These are phyloP conservation scores for Salix dunnii DNA, from an alignment of 345 rosid species.

Conservation along the genomic window DNA sequence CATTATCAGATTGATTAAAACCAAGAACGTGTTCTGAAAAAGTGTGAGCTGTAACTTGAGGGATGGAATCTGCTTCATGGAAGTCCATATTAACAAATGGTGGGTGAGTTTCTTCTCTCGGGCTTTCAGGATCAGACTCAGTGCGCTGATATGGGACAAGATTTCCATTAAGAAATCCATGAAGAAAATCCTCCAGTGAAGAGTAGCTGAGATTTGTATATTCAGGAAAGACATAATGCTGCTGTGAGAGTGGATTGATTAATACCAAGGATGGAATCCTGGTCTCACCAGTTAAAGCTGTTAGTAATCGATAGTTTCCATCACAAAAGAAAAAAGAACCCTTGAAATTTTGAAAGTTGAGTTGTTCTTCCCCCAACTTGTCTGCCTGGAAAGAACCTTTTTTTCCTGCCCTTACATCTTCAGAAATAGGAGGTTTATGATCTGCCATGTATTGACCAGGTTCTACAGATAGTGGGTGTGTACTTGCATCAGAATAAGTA, in stretches of 20 bases:
- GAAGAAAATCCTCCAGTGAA: slow-evolving; percentile 47
- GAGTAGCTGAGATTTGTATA: slow-evolving; percentile 40
- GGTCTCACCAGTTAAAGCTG: slow-evolving; percentile 61
- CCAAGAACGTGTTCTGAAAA: slow-evolving; percentile 59
- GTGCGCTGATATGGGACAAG: slow-evolving; percentile 62
- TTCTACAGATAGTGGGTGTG: slow-evolving; percentile 27
- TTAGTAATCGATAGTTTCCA: slow-evolving; percentile 60
- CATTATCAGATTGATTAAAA: slow-evolving; percentile 42
- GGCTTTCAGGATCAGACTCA: slow-evolving; percentile 41
- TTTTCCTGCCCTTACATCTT: slow-evolving; percentile 28
- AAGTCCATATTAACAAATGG: slow-evolving; percentile 83
- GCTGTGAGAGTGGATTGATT: slow-evolving; percentile 59
- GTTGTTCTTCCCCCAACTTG: slow-evolving; percentile 36
- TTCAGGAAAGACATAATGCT: slow-evolving; percentile 58
- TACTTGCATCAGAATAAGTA: slow-evolving; percentile 23
- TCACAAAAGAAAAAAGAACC: slow-evolving; percentile 78
- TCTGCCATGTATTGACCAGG: slow-evolving; percentile 29
- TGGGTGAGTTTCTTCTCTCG: slow-evolving; percentile 49
- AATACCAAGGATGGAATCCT: slow-evolving; percentile 73
- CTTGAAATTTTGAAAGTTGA: slow-evolving; percentile 36
- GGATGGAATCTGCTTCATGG: slow-evolving; percentile 71
- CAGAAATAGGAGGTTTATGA: slow-evolving; percentile 21
- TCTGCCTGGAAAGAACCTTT: slow-evolving; percentile 26
- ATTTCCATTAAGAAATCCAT: slow-evolving; percentile 55
- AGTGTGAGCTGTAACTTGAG: slow-evolving; percentile 53